These are phyloP conservation scores for Termitomyces sp. DNA, from an alignment of 768 basidiomycete genomes.

Conservation along the genomic window DNA sequence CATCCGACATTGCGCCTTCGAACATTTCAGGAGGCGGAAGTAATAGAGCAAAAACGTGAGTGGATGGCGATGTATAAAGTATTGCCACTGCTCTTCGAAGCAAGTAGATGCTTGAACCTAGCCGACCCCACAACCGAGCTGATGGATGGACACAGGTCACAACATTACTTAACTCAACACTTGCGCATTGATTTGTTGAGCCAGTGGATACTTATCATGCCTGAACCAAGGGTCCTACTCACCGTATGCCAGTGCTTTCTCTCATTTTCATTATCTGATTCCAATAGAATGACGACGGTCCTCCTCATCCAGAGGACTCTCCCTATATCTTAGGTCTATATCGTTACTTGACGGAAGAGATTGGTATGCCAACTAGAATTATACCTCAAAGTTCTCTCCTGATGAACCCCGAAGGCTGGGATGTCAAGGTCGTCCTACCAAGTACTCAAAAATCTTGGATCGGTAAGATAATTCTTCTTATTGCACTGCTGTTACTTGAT, in stretches of 20 bases:
- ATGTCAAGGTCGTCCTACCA: conserved; percentile 76
- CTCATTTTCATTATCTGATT: not conserved
- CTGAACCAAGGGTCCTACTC: conserved; percentile 30
- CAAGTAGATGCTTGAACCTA: not conserved
- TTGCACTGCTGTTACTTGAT: not conserved
- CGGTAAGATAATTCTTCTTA: conserved; percentile 35
- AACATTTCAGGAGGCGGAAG: not conserved
- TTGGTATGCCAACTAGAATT: conserved; percentile 38
- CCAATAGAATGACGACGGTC: conserved; percentile 78
- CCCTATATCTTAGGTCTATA: conserved; percentile 75
- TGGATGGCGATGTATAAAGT: not conserved
- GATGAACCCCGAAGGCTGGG: conserved; percentile 46
- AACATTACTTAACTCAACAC: not conserved
- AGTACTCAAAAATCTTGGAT: conserved; percentile 88
- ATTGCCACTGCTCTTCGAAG: not conserved
- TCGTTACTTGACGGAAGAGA: conserved; percentile 46
- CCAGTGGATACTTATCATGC: conserved; percentile 7
- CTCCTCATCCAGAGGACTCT: conserved; percentile 58
- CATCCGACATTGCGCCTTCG: not conserved
- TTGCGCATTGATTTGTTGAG: not conserved
- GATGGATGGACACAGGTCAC: not conserved
- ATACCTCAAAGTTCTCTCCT: not conserved
- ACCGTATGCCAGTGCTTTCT: conserved; percentile 23
- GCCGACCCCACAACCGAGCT: not conserved
- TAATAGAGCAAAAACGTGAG: not conserved